A percentile compares a stretch with the other conserved stretches of the same genome.
phyloP scores from a whole-genome alignment of 306 rosid genomes.

The Clitoria ternatea region DNA sequence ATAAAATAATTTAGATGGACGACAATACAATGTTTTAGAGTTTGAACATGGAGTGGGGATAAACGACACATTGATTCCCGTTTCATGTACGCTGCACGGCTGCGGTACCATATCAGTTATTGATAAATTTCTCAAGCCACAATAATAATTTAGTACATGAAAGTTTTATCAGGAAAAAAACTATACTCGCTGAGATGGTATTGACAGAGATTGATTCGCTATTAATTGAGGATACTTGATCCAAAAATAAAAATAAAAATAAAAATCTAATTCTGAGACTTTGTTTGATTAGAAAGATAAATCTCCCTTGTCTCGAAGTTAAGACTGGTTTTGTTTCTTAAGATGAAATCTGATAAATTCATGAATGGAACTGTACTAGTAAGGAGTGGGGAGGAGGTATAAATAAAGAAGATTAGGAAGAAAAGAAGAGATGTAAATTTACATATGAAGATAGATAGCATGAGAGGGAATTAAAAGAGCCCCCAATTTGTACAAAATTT shows the following conservation, averaged over 20 bases:
- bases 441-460: slow-evolving; percentile 5
- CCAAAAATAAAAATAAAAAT: too few species aligned
- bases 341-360: too few species aligned
- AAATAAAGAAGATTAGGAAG: neutral
- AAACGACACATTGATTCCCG: neutral
- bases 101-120: neutral
- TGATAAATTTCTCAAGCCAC: too few species aligned
- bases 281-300: neutral
- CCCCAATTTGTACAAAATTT: slow-evolving; percentile 25
- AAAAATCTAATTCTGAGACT: too few species aligned
- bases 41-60: neutral
- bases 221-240: too few species aligned
- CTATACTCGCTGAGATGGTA: too few species aligned
- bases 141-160: too few species aligned
- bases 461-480: neutral
- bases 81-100: neutral
- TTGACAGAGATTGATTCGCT: too few species aligned
- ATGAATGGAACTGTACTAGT: too few species aligned
- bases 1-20: neutral
- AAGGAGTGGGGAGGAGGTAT: too few species aligned
- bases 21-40: neutral
- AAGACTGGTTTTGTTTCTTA: too few species aligned
- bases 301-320: neutral
- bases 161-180: too few species aligned
- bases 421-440: slow-evolving; percentile 2